phyloP scores from a whole-genome alignment of 2,329 filamentous ascomycete species.

The Alternaria hordeiaustralica region DNA sequence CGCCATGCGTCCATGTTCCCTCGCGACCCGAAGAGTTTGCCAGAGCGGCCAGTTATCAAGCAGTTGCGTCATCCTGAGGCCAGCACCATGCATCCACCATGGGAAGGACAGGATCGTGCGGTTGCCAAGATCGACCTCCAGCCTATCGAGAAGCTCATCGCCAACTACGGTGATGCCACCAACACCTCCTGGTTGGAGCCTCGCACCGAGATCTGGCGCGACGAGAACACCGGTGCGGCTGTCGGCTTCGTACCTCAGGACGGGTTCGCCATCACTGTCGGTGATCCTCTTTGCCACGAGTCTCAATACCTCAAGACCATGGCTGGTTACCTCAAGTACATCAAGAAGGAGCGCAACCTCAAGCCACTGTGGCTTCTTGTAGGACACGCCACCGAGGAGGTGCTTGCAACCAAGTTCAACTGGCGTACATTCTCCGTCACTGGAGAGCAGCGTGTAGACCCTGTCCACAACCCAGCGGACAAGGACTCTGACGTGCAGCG shows the following conservation, averaged over 20 bases:
- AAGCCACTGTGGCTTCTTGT: conserved; percentile 90
- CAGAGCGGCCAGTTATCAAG: conserved; percentile 66
- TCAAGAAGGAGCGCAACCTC: conserved; percentile 72
- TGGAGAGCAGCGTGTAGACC: conserved; percentile 86
- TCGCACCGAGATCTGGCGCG: conserved; percentile 86
- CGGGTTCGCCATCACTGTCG: conserved; percentile 83
- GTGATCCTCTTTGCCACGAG: conserved; percentile 83
- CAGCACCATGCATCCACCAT: conserved; percentile 76
- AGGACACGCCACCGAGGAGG: conserved; percentile 77
- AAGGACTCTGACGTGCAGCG: conserved; percentile 71
- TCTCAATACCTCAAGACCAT: conserved; percentile 78
- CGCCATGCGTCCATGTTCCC: conserved; percentile 86
- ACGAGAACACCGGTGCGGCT: conserved; percentile 78
- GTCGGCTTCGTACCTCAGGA: conserved; percentile 80
- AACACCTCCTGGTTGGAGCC: conserved; percentile 95
- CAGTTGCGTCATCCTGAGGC: conserved; percentile 85
- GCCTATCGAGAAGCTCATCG: conserved; percentile 83
- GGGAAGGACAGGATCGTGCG: conserved; percentile 61
- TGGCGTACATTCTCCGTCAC: conserved; percentile 91
- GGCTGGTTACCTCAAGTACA: conserved; percentile 74
- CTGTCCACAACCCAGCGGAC: conserved; percentile 69
- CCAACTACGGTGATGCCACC: conserved; percentile 93
- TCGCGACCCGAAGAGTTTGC: conserved; percentile 86
- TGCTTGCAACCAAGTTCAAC: conserved; percentile 78
- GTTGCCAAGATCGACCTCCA: conserved; percentile 65